Base-by-base conservation (phyloP, 345 rosid species). In the Erysimum cheiranthoides region DNA sequence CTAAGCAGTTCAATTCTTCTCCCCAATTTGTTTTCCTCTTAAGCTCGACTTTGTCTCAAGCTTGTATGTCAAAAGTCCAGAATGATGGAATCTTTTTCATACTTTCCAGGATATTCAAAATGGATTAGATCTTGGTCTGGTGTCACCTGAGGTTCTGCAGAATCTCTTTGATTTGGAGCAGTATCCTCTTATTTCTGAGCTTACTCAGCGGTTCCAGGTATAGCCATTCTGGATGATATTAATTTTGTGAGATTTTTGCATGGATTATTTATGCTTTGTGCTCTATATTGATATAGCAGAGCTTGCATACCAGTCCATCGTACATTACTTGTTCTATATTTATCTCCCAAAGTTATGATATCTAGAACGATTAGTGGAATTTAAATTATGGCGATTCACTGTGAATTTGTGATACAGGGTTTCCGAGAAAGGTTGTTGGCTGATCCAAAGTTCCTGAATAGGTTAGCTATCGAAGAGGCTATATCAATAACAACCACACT, bases 381-480 rank as follows among this genome's bases (percentile, higher is more conserved):
- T 73, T 38, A 10, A 42, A 14, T 13, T 30, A 50, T 40, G 56
- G 61, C 50, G 74, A 61, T 38, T 59, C 16, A 49, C 54, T 50
- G 18, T 68, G 61, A 50, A 68, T 32, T 78, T 82, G 56, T 80
- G 80, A 38, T 82, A 66, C 86, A 93, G 98, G 98, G 97, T 76
- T 94, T 94, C 84, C 80, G 98, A 81, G 98, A 94, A 85, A 91
- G 98, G 82, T 76, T 88, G 78, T 82, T 94, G 80, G 98, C 95
- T 10, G 97, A 94, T 83, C 96, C 98, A 67, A 90, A 94, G 68
- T 94, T 92, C 81, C 83, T 94, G 85, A 83, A 91, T 47, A 89
- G 97, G 81, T 84, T 92, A 82, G 98, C 98, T n/a, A 94, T 92
- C 52, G 97, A 94, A 85, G 98, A 94, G 78, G 73, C 93, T 42